Percentiles rank a stretch among this genome's conserved stretches.
Evolutionary conservation across 768 basidiomycete genomes (phyloP).

Genomic region (Xerocomellus amylosporus): DNA sequence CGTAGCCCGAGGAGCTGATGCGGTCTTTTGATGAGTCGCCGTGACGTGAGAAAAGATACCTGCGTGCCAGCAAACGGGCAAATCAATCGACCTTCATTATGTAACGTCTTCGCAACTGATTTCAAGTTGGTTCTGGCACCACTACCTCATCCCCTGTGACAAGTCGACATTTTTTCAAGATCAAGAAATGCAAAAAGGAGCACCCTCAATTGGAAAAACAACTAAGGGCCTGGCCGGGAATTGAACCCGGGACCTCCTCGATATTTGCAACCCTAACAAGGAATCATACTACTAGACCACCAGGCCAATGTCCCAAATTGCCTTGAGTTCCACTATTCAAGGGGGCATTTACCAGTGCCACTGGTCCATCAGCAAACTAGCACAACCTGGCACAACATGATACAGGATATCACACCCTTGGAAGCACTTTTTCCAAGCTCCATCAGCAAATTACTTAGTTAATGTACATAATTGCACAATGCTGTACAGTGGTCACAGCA

Average conservation of each 20-base stretch:
- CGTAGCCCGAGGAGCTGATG: slow-evolving; percentile 32
- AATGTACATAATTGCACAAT: too few species aligned
- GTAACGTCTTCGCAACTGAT: slow-evolving; percentile 12
- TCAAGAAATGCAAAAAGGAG: background rate
- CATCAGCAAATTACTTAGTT: too few species aligned
- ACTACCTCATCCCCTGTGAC: slow-evolving; percentile 26
- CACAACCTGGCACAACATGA: too few species aligned
- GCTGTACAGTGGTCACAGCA: too few species aligned
- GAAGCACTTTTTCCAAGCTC: too few species aligned
- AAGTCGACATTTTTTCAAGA: slow-evolving; percentile 37
- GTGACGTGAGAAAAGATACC: slow-evolving; percentile 41
- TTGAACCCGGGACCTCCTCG: slow-evolving; percentile 88
- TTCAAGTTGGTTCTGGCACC: slow-evolving; percentile 15
- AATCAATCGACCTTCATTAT: slow-evolving; percentile 23
- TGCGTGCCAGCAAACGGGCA: slow-evolving; percentile 7
- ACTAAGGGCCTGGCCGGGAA: slow-evolving; percentile 68
- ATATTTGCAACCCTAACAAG: slow-evolving; percentile 48
- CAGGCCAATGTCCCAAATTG: slow-evolving; percentile 45
- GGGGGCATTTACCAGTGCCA: too few species aligned
- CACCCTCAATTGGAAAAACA: slow-evolving; percentile 5
- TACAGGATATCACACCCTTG: too few species aligned
- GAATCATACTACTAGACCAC: slow-evolving; percentile 68
- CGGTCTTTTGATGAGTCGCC: slow-evolving; percentile 39
- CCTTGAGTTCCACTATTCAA: too few species aligned
- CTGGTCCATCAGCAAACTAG: too few species aligned